Percentiles rank a stretch among this genome's conserved stretches.
Evolutionary conservation across 768 basidiomycete genomes (phyloP).

Genomic region (Lactifluus pinguis): DNA sequence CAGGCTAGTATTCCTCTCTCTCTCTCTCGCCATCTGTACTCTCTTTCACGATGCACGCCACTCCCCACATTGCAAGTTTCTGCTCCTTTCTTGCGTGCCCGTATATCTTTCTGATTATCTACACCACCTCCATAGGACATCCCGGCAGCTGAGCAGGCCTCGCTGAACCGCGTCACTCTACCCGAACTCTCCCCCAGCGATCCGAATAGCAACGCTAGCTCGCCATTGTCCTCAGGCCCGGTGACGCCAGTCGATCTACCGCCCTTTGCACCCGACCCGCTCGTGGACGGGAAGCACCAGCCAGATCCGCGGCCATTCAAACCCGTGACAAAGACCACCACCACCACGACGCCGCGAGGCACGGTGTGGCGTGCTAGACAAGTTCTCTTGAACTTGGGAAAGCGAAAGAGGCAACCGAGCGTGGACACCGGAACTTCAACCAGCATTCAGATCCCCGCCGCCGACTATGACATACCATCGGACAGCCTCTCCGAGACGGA

Average conservation of each 20-base stretch:
- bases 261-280: not conserved
- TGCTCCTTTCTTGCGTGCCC: not conserved
- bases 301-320: slow-evolving; percentile 4
- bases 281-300: slow-evolving; percentile 10
- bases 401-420: slow-evolving; percentile 10
- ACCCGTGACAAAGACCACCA: not conserved
- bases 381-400: not conserved
- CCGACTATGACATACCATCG: not conserved
- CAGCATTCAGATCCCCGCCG: not conserved
- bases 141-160: slow-evolving; percentile 14
- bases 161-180: not conserved
- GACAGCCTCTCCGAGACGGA: not conserved
- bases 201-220: not conserved
- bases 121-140: not conserved
- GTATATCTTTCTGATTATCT: not conserved
- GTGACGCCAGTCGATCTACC: slow-evolving; percentile 2
- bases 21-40: not conserved
- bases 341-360: not conserved
- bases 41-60: slow-evolving; percentile 1
- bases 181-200: slow-evolving; percentile 14
- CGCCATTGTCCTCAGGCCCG: slow-evolving; percentile 5
- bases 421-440: not conserved
- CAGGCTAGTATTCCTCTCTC: too few relatives aligned
- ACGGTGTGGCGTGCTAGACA: slow-evolving; percentile 10
- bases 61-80: slow-evolving; percentile 10